Conservation (phyloP, 768 basidiomycete species). For the Sarcomyxa edulis region DNA sequence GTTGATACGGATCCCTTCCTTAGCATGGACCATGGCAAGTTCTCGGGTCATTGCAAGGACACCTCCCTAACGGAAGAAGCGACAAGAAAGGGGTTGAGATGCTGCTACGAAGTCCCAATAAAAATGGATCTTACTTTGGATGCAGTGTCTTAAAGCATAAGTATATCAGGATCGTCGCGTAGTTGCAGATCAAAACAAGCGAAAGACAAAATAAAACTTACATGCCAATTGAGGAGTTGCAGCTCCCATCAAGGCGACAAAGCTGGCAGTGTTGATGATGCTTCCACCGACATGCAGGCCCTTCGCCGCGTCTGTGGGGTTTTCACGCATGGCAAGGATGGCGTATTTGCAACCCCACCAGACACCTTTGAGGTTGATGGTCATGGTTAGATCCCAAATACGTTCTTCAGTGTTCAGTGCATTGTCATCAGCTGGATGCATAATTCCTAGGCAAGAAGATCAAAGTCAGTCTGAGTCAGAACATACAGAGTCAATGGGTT, state of each 20-base stretch:
- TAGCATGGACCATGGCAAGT: constrained; percentile 95
- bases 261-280: constrained; percentile 98
- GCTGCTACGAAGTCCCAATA: too few relatives aligned
- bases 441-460: constrained; percentile 63
- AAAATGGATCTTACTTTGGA: constrained; percentile 59
- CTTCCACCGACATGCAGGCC: constrained; percentile 80
- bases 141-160: constrained; percentile 66
- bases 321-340: constrained; percentile 92
- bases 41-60: constrained; percentile 99
- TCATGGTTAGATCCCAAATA: constrained; percentile 93
- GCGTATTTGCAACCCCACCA: constrained; percentile 99
- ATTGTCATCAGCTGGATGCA: constrained; percentile 94
- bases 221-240: constrained; percentile 99
- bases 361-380: constrained; percentile 96
- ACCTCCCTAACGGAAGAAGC: constrained; percentile 61
- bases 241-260: constrained; percentile 93
- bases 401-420: constrained; percentile 95
- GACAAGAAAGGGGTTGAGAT: constrained; percentile 4
- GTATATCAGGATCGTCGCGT: constrained; percentile 9
- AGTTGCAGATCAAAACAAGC: constrained; percentile 1
- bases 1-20: constrained; percentile 95
- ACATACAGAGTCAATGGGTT: too few relatives aligned
- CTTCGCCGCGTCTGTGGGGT: constrained; percentile 76
- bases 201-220: constrained; percentile 34
- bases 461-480: background rate